phyloP scores from a whole-genome alignment of 768 basidiomycete genomes.

The Macrolepiota albuminosa region DNA sequence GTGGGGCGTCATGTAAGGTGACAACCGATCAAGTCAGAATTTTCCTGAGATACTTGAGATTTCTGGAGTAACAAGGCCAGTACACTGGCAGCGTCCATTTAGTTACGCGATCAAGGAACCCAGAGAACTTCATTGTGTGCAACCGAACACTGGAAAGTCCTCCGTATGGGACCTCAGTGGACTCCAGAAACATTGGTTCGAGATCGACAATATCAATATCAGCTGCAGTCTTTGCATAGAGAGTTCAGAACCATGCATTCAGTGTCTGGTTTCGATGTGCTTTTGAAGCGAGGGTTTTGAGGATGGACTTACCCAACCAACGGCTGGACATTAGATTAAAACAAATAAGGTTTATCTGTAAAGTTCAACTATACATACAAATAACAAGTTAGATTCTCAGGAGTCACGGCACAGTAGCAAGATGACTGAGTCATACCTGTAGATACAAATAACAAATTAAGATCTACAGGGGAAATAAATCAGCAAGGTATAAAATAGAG shows the following conservation, averaged over 20 bases:
- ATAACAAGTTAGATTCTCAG: no score
- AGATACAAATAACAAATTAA: no score
- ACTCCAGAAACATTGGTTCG: constrained; percentile 19
- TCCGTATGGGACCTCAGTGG: constrained; percentile 22
- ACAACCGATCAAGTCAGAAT: constrained; percentile 27
- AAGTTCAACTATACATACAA: no score
- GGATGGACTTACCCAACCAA: no score
- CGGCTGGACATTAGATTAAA: no score
- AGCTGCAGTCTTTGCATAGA: constrained; percentile 20
- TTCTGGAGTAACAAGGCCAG: constrained; percentile 16
- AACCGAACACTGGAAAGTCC: constrained; percentile 9
- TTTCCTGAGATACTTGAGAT: constrained; percentile 17
- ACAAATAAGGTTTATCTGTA: no score
- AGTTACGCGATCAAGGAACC: neutral
- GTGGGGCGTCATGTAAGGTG: constrained; percentile 9
- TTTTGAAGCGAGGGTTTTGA: constrained; percentile 22
- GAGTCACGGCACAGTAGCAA: no score
- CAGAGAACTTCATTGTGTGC: constrained; percentile 29
- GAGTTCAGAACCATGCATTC: constrained; percentile 27
- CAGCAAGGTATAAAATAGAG: no score
- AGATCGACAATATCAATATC: constrained; percentile 18
- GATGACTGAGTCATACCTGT: no score
- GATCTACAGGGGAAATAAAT: no score
- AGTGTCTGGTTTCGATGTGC: constrained; percentile 23
- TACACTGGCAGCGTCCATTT: neutral